A percentile compares a stretch with the other conserved stretches of the same genome.
phyloP scores from a whole-genome alignment of 1,284 basidiomycete species.

The Cystobasidium pallidum region DNA sequence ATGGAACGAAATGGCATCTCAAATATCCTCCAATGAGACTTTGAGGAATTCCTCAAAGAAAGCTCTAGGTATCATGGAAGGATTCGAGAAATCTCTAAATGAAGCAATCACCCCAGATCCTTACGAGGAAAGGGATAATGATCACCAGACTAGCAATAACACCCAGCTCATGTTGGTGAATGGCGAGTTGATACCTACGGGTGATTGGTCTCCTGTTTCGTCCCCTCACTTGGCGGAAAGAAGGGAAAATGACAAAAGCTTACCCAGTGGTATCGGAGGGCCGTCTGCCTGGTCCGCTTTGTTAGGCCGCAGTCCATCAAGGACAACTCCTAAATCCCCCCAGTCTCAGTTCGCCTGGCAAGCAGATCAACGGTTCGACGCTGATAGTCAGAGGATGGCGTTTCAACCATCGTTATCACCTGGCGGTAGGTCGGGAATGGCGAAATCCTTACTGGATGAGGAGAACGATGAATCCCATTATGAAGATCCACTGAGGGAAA shows the following conservation, averaged over 20 bases:
- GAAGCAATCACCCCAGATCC: constrained; percentile 32
- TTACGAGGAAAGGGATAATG: constrained; percentile 8
- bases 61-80: constrained; percentile 49
- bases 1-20: constrained; percentile 38
- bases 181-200: constrained; percentile 33
- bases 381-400: background rate
- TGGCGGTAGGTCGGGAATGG: background rate
- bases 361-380: background rate
- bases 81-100: constrained; percentile 47
- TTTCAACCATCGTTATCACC: background rate
- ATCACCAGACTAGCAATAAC: background rate
- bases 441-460: constrained; percentile 4
- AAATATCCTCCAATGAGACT: constrained; percentile 34
- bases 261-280: constrained; percentile 41
- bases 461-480: constrained; percentile 9
- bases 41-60: constrained; percentile 45
- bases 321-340: constrained; percentile 7
- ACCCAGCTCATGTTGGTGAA: constrained; percentile 18
- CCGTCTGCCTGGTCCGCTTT: constrained; percentile 30
- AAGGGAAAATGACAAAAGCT: constrained; percentile 4
- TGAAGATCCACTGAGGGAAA: background rate
- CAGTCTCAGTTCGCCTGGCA: constrained; percentile 8
- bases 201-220: constrained; percentile 25
- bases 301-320: constrained; percentile 13
- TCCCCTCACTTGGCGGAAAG: constrained; percentile 6